These are phyloP conservation scores for Solanum etuberosum DNA, from an alignment of 257 asterid species.

Conservation along the genomic window DNA sequence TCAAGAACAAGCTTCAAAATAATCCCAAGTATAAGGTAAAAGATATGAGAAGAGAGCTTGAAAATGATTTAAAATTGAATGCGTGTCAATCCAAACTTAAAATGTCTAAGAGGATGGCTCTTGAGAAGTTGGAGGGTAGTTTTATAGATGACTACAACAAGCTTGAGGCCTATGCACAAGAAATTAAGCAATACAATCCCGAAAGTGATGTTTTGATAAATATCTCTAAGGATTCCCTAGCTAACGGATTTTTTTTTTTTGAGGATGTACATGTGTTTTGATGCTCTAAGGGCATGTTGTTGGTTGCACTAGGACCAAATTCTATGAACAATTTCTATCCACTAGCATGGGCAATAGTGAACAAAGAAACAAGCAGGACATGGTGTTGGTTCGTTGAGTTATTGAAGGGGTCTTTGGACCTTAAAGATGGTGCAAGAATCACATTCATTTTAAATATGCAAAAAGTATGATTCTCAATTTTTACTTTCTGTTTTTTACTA, in stretches of 20 bases:
- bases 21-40: background rate
- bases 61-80: background rate
- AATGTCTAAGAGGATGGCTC: background rate
- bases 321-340: background rate
- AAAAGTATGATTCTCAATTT: background rate
- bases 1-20: background rate
- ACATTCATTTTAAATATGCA: background rate
- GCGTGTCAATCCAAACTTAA: background rate
- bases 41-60: background rate
- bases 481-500: no score
- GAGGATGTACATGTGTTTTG: background rate
- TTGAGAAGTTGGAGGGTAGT: background rate
- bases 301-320: background rate
- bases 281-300: background rate
- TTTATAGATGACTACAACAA: background rate
- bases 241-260: no score
- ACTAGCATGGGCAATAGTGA: background rate
- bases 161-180: background rate
- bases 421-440: background rate
- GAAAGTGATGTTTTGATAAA: background rate
- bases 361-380: background rate
- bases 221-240: background rate
- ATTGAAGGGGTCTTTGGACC: background rate
- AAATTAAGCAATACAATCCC: background rate
- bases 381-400: background rate